These are phyloP conservation scores for Cystobasidium pallidum DNA, from an alignment of 1,284 basidiomycete species.

Conservation along the genomic window DNA sequence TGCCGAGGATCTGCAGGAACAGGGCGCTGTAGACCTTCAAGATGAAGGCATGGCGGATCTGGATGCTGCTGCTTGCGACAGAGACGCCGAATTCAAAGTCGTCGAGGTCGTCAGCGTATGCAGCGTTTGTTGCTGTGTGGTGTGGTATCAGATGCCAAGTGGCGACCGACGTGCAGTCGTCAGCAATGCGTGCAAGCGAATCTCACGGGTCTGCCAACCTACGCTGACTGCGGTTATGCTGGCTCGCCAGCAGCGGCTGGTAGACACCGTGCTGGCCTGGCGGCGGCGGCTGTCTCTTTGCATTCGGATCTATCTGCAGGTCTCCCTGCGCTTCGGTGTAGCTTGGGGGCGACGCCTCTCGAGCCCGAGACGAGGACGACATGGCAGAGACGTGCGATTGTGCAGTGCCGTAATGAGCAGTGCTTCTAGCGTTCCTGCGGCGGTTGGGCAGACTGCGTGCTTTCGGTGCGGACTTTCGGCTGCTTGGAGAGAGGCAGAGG, in stretches of 20 bases:
- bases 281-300: slow-evolving; percentile 1
- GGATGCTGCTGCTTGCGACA: slow-evolving; percentile 45
- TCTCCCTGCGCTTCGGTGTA: background rate
- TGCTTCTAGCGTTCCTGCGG: no score
- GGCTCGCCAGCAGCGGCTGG: slow-evolving; percentile 3
- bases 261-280: background rate
- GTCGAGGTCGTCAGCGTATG: slow-evolving; percentile 25
- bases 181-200: background rate
- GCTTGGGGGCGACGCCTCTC: background rate
- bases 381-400: no score
- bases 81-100: slow-evolving; percentile 43
- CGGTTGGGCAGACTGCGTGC: no score
- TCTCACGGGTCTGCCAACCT: background rate
- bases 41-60: slow-evolving; percentile 50
- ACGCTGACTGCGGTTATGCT: background rate
- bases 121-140: background rate
- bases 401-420: no score
- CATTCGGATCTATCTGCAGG: background rate
- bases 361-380: background rate
- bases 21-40: slow-evolving; percentile 51
- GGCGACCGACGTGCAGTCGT: background rate
- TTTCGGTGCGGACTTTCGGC: no score
- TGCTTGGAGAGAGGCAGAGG: no score
- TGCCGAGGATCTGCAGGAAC: slow-evolving; percentile 48
- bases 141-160: background rate